phyloP scores from a whole-genome alignment of 192 early-diverging fungal genomes.

The Piromyces finnis region DNA sequence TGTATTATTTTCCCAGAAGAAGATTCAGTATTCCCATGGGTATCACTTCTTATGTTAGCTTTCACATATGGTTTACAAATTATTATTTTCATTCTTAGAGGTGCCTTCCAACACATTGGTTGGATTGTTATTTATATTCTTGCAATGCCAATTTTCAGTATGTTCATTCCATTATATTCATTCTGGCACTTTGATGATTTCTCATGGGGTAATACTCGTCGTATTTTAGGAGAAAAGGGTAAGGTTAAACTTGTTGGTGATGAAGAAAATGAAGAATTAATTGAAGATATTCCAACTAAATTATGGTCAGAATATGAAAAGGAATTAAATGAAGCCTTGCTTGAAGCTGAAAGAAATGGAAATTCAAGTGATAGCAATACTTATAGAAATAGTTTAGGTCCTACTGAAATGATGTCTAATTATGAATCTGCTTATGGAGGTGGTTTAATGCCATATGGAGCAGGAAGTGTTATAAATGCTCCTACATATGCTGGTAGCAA shows the following conservation, averaged over 20 bases:
- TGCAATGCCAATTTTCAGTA: constrained; percentile 74
- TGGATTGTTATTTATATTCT: constrained; percentile 95
- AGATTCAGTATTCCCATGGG: constrained; percentile 38
- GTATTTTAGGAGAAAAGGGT: constrained; percentile 74
- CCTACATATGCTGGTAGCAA: background rate
- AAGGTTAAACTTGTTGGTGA: constrained; percentile 6
- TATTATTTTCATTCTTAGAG: constrained; percentile 46
- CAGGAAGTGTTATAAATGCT: background rate
- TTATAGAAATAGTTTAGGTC: background rate
- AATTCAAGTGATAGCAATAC: background rate
- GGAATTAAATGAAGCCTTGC: constrained; percentile 15
- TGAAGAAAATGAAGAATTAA: background rate
- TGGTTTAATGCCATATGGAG: background rate
- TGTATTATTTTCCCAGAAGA: background rate
- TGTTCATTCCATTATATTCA: constrained; percentile 49
- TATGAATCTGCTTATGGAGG: background rate
- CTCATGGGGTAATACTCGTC: constrained; percentile 96
- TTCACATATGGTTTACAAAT: constrained; percentile 60
- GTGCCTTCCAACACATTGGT: constrained; percentile 59
- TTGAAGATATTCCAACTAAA: constrained; percentile 40
- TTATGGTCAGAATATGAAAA: constrained; percentile 69
- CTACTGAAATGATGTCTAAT: background rate
- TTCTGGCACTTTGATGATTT: constrained; percentile 99
- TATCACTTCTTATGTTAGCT: constrained; percentile 69
- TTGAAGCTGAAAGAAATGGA: background rate